Evolutionary conservation across 495 filamentous ascomycete species (phyloP), one percentile per base, ranked within the genome.

Genomic region (Echria macrotheca): DNA sequence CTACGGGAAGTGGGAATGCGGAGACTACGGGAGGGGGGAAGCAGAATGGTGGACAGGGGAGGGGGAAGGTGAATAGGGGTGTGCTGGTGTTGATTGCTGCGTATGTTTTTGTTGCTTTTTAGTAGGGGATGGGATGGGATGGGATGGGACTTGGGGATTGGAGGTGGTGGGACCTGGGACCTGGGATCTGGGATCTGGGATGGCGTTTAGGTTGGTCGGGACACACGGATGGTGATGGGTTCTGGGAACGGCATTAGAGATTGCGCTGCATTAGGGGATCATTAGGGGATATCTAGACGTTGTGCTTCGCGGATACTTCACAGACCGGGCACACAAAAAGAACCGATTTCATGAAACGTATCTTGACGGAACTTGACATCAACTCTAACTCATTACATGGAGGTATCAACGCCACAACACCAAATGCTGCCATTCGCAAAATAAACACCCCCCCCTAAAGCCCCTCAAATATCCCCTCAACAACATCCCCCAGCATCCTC

Each of bases 401-500:
- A 26, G n/a, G n/a, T n/a, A n/a, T n/a, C n/a, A n/a, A n/a, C n/a
- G n/a, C n/a, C 5, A 7, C 11, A 22, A 41, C 38, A 9, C 39
- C 39, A 26, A 38, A 42, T 25, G 23, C 21, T 36, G 7, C 4
- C 33, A 17, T 10, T n/a, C 22, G n/a, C 2, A 50, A 32, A 14
- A 15, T 23, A 19, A 35, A 47, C 35, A 24, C 33, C 42, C n/a
- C n/a, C n/a, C n/a, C n/a, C n/a, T n/a, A n/a, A n/a, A n/a, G n/a
- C n/a, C 55, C 65, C 28, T 45, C 66, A 33, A 65, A 44, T 19
- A 90, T 75, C 43, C 79, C 84, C 47, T 72, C 77, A 3, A 89
- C 84, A 21, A 95, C 84, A 44, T 71, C 78, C 52, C 77, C 80
- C 58, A 98, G 64, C 81, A 97, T 86, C 64, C 79, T 79, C 56